phyloP scores from a whole-genome alignment of 805 yeast species.

The Candida namnaoensis region DNA sequence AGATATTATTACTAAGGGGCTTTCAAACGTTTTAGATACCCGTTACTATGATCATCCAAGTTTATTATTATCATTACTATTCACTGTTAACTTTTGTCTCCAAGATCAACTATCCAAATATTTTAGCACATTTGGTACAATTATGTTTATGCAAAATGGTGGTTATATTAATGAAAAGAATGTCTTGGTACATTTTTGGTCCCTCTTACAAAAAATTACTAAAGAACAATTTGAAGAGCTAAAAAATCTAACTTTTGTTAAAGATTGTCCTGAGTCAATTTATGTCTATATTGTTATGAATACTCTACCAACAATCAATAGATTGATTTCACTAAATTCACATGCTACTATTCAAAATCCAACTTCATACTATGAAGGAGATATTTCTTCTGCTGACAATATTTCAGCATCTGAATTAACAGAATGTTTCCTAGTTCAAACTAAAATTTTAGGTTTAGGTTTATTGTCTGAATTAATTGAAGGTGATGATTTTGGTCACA shows the following conservation, averaged over 20 bases:
- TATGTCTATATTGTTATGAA: slow-evolving; percentile 31
- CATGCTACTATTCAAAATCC: slow-evolving; percentile 8
- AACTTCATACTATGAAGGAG: slow-evolving; percentile 30
- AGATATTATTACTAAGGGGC: slow-evolving; percentile 17
- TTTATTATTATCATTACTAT: slow-evolving; percentile 25
- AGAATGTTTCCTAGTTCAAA: slow-evolving; percentile 27
- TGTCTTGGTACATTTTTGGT: slow-evolving; percentile 17
- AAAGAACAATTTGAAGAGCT: slow-evolving; percentile 19
- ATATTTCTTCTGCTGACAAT: slow-evolving; percentile 10
- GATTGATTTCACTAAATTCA: slow-evolving; percentile 18
- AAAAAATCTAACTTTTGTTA: slow-evolving; percentile 26
- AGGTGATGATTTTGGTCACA: slow-evolving; percentile 15
- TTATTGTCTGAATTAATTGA: slow-evolving; percentile 25
- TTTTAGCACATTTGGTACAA: slow-evolving; percentile 27
- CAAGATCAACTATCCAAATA: slow-evolving; percentile 23
- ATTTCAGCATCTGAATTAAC: slow-evolving; percentile 10
- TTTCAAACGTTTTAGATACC: slow-evolving; percentile 14
- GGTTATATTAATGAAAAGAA: slow-evolving; percentile 31
- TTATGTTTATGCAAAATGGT: slow-evolving; percentile 43
- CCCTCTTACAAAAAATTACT: slow-evolving; percentile 13
- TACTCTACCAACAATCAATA: slow-evolving; percentile 33
- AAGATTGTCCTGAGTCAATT: slow-evolving; percentile 27
- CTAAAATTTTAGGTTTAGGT: slow-evolving; percentile 30
- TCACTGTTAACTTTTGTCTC: slow-evolving; percentile 26
- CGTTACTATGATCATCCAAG: slow-evolving; percentile 16